Evolutionary conservation across 495 filamentous ascomycete species (phyloP).

Genomic region (Hyaloscypha bicolor): DNA sequence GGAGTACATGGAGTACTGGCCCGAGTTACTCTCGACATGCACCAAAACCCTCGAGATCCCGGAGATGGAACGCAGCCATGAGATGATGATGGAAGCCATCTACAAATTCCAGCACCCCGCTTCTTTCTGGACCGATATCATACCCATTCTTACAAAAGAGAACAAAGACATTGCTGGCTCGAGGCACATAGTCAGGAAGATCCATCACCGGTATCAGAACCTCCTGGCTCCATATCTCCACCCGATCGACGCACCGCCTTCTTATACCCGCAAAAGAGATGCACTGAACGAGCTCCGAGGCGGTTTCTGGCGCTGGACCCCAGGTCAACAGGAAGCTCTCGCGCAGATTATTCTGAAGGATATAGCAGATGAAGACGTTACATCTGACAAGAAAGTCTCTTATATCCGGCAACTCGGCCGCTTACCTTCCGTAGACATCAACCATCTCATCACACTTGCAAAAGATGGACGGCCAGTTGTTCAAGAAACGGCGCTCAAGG

Average conservation of each 20-base stretch:
- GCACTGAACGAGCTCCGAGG: neutral
- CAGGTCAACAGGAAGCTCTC: conserved; percentile 1
- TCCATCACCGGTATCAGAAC: conserved; percentile 1
- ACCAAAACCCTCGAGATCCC: neutral
- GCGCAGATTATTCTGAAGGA: conserved; percentile 3
- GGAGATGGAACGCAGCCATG: neutral
- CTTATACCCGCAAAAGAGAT: neutral
- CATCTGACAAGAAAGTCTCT: neutral
- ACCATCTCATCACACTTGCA: neutral
- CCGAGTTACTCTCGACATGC: conserved; percentile 6
- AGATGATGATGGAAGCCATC: neutral
- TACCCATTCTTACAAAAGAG: neutral
- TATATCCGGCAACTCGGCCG: conserved; percentile 8
- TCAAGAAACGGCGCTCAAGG: conserved; percentile 3
- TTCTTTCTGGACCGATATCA: neutral
- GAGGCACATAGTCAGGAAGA: neutral
- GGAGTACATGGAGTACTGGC: conserved; percentile 9
- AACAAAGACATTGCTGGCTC: neutral
- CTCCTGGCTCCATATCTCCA: neutral
- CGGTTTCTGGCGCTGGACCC: conserved; percentile 16
- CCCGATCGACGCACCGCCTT: no score
- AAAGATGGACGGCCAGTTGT: neutral
- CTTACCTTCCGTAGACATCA: neutral
- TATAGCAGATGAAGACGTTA: conserved; percentile 1
- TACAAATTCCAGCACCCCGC: neutral